Base-by-base conservation (phyloP, 306 rosid species). In the Nissolia schottii region DNA sequence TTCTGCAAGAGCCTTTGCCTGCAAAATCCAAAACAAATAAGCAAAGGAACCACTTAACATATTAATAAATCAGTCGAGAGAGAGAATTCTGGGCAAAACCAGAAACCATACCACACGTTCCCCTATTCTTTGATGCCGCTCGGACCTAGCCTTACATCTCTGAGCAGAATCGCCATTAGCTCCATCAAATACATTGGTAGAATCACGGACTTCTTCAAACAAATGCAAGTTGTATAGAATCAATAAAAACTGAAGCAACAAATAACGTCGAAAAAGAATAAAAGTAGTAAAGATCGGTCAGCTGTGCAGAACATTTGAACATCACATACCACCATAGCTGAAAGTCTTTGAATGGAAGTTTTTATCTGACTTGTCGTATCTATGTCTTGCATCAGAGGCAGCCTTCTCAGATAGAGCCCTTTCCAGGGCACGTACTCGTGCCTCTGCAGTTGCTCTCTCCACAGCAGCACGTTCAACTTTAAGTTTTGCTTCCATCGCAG, bases 1-100 rank as follows among this genome's bases (percentile, higher is more conserved):
- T 76, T 93, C 98, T 7, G 88, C 90, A n/a, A 93, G 92, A 77
- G 97, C 98, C 80, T 86, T 86, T 29, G 89, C 92, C 98, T 93
- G 92, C 76, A 79, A 19, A 29, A 55, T 51, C 54, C 53, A 31
- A 54, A 70, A 55, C 71, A 75, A 78, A 20, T 43, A 56, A 82
- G 51, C 79, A 40, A 79, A 68, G 80, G 50, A 62, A 61, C 64
- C 79, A 32, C 37, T 32, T 76, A 57, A 72, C 59, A 70, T 24
- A 28, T 15, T 31, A 73, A 65, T 63, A 45, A 66, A 41, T 57
- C 29, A 37, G 12, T 1, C 6, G 28, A 56, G 13, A n/a, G 3
- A 15, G n/a, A 12, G 31, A 53, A 38, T 61, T 34, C 76, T 53
- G 55, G 56, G 45, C 37, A 66, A 60, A 78, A 79, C 62, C 56